phyloP scores from a whole-genome alignment of 2,329 filamentous ascomycete genomes.

The Periconia sp. region DNA sequence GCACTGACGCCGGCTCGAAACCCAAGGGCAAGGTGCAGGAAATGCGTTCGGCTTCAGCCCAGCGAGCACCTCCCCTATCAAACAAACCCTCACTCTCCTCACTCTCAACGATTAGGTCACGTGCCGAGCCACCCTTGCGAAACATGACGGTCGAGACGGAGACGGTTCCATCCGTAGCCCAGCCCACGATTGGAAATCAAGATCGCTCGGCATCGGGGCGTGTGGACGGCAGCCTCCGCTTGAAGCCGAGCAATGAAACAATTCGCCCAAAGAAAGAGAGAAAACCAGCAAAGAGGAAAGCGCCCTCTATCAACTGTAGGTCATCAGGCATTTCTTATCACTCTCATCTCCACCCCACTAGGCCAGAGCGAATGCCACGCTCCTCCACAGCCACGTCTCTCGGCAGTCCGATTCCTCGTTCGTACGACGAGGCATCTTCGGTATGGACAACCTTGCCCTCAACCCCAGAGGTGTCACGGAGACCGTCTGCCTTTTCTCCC shows the following conservation, averaged over 20 bases:
- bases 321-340: constrained; percentile 41
- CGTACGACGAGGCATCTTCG: constrained; percentile 33
- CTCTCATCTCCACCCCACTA: constrained; percentile 31
- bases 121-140: constrained; percentile 73
- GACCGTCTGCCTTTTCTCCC: constrained; percentile 12
- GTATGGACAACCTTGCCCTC: constrained; percentile 27
- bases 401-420: constrained; percentile 33
- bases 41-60: constrained; percentile 50
- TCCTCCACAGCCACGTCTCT: constrained; percentile 30
- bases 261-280: constrained; percentile 94
- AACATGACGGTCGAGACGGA: constrained; percentile 99
- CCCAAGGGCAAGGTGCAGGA: constrained; percentile 36
- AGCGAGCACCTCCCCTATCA: constrained; percentile 51
- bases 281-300: constrained; percentile 76
- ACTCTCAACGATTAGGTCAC: constrained; percentile 64
- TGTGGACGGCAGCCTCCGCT: constrained; percentile 74
- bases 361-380: constrained; percentile 25
- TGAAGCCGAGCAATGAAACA: constrained; percentile 91
- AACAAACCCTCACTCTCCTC: constrained; percentile 70
- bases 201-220: constrained; percentile 61
- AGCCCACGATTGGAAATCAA: constrained; percentile 67
- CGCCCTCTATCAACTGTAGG: constrained; percentile 71
- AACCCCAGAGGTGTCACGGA: constrained; percentile 28
- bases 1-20: constrained; percentile 62
- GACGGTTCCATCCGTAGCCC: constrained; percentile 87